Conservation (phyloP, 2,329 filamentous ascomycete species). For the Cyanodermella asteris region DNA sequence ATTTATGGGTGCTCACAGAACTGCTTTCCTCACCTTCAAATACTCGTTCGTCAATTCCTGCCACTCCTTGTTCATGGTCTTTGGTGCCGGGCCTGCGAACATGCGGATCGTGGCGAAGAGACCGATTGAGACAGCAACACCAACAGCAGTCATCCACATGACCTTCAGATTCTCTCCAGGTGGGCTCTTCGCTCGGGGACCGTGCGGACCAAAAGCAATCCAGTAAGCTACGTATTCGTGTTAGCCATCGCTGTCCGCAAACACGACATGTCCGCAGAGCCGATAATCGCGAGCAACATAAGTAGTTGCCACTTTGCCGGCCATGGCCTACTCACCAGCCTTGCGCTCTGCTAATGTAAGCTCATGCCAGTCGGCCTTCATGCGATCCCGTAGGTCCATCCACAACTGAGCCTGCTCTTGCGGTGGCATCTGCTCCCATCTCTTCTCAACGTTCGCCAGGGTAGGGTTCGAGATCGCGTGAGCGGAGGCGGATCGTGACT, state of each 20-base stretch:
- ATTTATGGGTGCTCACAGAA: too few species aligned
- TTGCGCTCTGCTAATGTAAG: conserved; percentile 96
- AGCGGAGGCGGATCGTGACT: conserved; percentile 19
- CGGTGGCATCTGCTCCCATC: conserved; percentile 93
- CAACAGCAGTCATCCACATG: conserved; percentile 33
- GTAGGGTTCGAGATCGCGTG: conserved; percentile 97
- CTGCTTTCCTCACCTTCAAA: too few species aligned
- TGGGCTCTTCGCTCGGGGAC: conserved; percentile 62
- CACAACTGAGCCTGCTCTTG: conserved; percentile 98
- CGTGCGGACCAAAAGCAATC: conserved; percentile 94
- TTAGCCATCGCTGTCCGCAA: too few species aligned
- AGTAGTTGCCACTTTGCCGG: too few species aligned
- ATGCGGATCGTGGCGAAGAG: conserved; percentile 53
- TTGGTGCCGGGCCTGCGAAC: conserved; percentile 50
- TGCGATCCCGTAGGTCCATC: conserved; percentile 95
- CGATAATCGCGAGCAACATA: too few species aligned
- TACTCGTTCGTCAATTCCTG: conserved; percentile 91
- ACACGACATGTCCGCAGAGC: conserved; percentile 13
- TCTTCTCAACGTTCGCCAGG: conserved; percentile 94
- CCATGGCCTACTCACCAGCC: conserved; percentile 62
- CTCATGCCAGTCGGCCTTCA: conserved; percentile 95
- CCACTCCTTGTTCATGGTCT: conserved; percentile 92
- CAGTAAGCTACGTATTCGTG: conserved; percentile 97
- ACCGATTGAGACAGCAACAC: conserved; percentile 42
- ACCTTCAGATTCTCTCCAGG: conserved; percentile 68